phyloP scores from a whole-genome alignment of 176 grass and related monocot species.

The Oryza glaberrima region DNA sequence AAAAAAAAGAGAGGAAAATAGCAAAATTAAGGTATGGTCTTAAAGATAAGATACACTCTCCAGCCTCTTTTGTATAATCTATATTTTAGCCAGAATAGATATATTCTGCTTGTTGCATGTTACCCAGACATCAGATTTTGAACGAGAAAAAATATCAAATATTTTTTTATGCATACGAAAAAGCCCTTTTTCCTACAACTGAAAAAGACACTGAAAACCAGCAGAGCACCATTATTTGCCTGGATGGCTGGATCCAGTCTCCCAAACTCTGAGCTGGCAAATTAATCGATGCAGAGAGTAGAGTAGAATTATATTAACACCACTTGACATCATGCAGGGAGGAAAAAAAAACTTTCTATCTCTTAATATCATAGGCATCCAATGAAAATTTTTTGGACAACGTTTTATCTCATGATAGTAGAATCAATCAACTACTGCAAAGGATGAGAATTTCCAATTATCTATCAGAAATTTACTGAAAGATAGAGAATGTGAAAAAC shows the following conservation, averaged over 20 bases:
- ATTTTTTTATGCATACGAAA: not conserved
- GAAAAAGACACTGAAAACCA: not conserved
- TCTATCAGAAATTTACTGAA: conserved; percentile 23
- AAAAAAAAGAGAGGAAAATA: not conserved
- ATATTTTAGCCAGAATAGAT: not conserved
- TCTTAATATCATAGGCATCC: not conserved
- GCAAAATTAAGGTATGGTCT: conserved; percentile 14
- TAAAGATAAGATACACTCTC: not conserved
- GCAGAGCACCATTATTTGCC: not conserved
- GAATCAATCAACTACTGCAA: not conserved
- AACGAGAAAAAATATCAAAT: not conserved
- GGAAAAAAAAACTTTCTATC: not conserved
- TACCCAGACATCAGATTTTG: not conserved
- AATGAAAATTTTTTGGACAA: conserved; percentile 7
- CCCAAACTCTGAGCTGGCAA: not conserved
- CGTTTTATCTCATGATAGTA: not conserved
- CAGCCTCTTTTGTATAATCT: conserved; percentile 10
- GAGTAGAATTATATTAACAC: not conserved
- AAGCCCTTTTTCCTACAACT: not conserved
- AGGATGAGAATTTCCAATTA: not conserved
- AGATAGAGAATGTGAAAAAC: not conserved
- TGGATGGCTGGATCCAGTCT: not conserved
- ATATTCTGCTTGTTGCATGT: not conserved
- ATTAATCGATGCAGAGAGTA: not conserved
- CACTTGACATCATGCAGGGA: not conserved